Conservation (phyloP, 192 early-diverging fungal genomes). For the Dimargaris cristalligena region DNA sequence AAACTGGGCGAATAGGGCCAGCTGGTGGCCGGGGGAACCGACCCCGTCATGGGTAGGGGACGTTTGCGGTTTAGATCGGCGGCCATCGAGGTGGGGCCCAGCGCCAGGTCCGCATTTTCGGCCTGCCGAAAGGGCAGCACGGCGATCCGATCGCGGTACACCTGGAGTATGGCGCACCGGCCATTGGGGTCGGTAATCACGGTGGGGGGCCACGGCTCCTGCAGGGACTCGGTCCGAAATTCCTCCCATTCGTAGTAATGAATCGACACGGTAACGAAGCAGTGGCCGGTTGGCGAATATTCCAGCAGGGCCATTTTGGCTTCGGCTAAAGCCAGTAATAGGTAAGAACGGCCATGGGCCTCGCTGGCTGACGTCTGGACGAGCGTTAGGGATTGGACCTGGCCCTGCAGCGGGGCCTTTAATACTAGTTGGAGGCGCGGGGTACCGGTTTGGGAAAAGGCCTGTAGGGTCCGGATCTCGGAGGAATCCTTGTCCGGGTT, state of each 20-base stretch:
- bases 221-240: constrained; percentile 55
- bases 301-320: constrained; percentile 81
- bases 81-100: constrained; percentile 11
- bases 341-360: constrained; percentile 9
- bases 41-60: not conserved
- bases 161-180: constrained; percentile 72
- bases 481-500: constrained; percentile 4
- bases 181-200: constrained; percentile 67
- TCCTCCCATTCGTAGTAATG: constrained; percentile 94
- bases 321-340: constrained; percentile 26
- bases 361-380: not conserved
- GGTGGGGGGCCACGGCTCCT: constrained; percentile 41
- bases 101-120: too few relatives aligned
- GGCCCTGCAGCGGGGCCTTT: not conserved
- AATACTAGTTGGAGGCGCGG: constrained; percentile 1
- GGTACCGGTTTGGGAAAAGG: not conserved
- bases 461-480: constrained; percentile 3
- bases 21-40: too few relatives aligned
- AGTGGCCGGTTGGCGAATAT: constrained; percentile 53
- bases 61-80: not conserved
- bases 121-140: constrained; percentile 73
- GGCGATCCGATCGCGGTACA: constrained; percentile 79
- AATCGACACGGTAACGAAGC: constrained; percentile 79
- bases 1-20: constrained; percentile 53
- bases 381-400: not conserved